A percentile compares a stretch with the other conserved stretches of the same genome.
These are phyloP conservation scores for Articulospora tetracladia DNA, from an alignment of 495 filamentous ascomycete genomes.

Conservation along the genomic window DNA sequence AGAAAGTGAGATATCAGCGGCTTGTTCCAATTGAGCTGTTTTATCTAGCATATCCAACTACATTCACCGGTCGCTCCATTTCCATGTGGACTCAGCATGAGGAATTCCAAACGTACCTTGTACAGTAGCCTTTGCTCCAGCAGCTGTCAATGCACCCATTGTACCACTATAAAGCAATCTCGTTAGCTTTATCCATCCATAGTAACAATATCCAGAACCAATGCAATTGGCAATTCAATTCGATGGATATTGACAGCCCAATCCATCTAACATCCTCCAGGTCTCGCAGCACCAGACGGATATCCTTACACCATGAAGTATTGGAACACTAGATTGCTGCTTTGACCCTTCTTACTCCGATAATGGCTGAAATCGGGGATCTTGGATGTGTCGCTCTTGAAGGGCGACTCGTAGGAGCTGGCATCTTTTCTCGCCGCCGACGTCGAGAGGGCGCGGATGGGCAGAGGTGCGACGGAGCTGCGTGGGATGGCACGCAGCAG, in stretches of 20 bases:
- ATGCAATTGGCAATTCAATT: background rate
- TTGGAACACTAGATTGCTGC: constrained; percentile 77
- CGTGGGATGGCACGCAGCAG: constrained; percentile 24
- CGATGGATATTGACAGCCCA: background rate
- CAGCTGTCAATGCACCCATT: constrained; percentile 83
- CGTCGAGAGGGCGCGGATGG: constrained; percentile 44
- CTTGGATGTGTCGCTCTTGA: constrained; percentile 53
- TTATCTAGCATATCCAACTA: background rate
- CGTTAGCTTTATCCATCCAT: background rate
- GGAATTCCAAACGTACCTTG: constrained; percentile 63
- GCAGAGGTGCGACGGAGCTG: constrained; percentile 11
- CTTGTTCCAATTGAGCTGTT: constrained; percentile 14
- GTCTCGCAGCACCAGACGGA: background rate
- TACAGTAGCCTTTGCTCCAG: constrained; percentile 94
- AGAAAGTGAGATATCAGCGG: constrained; percentile 11
- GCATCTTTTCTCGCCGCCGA: constrained; percentile 33
- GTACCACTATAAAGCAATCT: constrained; percentile 39
- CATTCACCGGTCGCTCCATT: constrained; percentile 4
- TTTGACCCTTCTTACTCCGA: constrained; percentile 57
- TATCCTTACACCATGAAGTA: constrained; percentile 86
- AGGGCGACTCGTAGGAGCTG: constrained; percentile 60
- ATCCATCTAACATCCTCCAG: background rate
- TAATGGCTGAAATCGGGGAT: constrained; percentile 92
- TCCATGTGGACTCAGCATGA: background rate
- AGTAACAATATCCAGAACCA: background rate